These are phyloP conservation scores for Malus hybrid DNA, from an alignment of 331 rosid species.

Conservation along the genomic window DNA sequence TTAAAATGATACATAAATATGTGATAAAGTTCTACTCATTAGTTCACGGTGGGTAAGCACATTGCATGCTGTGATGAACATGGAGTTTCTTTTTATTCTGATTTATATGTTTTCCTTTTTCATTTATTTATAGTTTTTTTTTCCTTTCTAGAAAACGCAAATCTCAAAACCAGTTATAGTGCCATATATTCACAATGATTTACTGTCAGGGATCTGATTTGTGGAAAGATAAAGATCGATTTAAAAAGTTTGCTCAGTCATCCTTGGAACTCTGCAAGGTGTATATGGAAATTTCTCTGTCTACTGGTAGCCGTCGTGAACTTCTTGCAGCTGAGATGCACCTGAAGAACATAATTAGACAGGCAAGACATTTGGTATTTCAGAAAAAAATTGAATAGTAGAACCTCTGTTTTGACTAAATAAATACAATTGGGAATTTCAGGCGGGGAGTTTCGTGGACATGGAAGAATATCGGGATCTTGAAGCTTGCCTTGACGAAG, in stretches of 20 bases:
- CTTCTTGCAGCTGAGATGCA: constrained; percentile 82
- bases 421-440: constrained; percentile 16
- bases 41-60: not conserved
- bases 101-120: not conserved
- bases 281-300: constrained; percentile 58
- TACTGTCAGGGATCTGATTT: constrained; percentile 70
- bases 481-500: constrained; percentile 61
- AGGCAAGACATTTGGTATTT: constrained; percentile 46
- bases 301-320: constrained; percentile 58
- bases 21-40: not conserved
- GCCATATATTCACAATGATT: not conserved
- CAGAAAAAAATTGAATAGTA: not conserved
- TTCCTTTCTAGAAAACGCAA: not conserved
- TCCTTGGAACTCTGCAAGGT: constrained; percentile 86
- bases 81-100: not conserved
- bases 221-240: constrained; percentile 70
- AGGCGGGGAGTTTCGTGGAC: constrained; percentile 63
- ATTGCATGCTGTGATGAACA: not conserved
- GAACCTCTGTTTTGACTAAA: not conserved
- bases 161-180: not conserved
- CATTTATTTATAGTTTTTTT: not conserved
- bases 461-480: constrained; percentile 60
- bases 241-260: constrained; percentile 70
- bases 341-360: constrained; percentile 68
- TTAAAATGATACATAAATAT: not conserved